Percentiles rank a stretch among this genome's conserved stretches.
phyloP scores from a whole-genome alignment of 2,329 filamentous ascomycete species.

The Cadophora gregata region DNA sequence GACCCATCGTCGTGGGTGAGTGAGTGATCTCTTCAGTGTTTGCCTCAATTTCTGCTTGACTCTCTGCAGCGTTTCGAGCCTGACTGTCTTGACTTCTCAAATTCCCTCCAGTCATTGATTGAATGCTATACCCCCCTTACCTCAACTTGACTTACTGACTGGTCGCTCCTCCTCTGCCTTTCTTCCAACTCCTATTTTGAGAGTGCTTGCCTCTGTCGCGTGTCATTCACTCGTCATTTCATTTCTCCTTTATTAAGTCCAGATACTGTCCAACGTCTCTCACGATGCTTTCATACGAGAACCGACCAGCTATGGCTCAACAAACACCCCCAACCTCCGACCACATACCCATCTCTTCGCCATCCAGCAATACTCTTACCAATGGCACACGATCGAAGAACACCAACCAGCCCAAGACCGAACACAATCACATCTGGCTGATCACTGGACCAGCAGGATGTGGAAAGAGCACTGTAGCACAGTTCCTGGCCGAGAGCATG shows the following conservation, averaged over 20 bases:
- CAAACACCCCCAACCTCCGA: conserved; percentile 36
- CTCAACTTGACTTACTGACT: conserved; percentile 16
- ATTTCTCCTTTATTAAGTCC: background rate
- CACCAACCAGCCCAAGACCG: conserved; percentile 32
- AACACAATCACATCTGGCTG: conserved; percentile 75
- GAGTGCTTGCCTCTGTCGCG: conserved; percentile 19
- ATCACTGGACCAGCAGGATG: conserved; percentile 81
- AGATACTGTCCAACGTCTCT: background rate
- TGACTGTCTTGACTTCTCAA: conserved; percentile 5
- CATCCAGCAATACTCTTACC: conserved; percentile 28
- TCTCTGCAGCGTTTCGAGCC: background rate
- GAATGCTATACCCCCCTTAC: conserved; percentile 22
- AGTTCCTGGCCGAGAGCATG: conserved; percentile 66
- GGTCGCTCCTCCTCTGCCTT: conserved; percentile 11
- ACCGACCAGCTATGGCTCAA: conserved; percentile 38
- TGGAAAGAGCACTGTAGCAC: conserved; percentile 78
- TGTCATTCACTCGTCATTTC: conserved; percentile 16
- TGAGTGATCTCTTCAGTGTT: conserved; percentile 20
- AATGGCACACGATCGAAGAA: conserved; percentile 27
- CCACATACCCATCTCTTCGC: conserved; percentile 35
- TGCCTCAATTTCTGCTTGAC: conserved; percentile 29
- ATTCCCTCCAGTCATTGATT: background rate
- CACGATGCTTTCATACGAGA: conserved; percentile 43
- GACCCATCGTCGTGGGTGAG: conserved; percentile 30
- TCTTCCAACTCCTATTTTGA: conserved; percentile 11